Evolutionary conservation across 1,139 yeast species (phyloP), one percentile per base, ranked within the genome.

Genomic region (Ashbya aceris): DNA sequence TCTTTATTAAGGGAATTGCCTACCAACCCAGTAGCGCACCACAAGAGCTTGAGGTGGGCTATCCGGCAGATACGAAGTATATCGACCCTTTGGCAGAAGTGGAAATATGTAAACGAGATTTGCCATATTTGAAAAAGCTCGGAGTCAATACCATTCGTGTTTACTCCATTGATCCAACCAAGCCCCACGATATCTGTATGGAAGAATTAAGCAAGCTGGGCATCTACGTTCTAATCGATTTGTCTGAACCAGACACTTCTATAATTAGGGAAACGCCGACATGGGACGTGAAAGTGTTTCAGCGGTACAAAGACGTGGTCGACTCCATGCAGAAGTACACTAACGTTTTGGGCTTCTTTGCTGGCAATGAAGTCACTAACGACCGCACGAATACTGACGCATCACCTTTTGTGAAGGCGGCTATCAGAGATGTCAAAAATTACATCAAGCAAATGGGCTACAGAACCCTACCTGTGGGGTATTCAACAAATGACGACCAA

Each of bases 291-390:
- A 74, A 76, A 40, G 72, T 86, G 39, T 83, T 78, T 66, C 73
- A 78, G 53, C 71, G 84, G 56, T 80, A 79, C 64, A 73, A 80
- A 43, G 60, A 64, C 6, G 83, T 77, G 1, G 67, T 77, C 40
- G 79, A 76, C 51, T 49, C 71, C 1, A 65, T 77, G 69, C 67
- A 66, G 30, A 56, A 62, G 31, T 77, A 74, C 52, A 54, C 66
- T 23, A 77, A 77, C 51, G 50, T 73, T 2, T 58, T 77, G 44
- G 83, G 83, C 0, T 74, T 74, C 52, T 69, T 77, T 55, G 81
- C 79, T 1, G 83, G 82, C 0, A 76, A 77, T 54, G 82, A 77
- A 58, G 82, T 77, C 9, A 67, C 79, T 9, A 74, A 72, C 50
- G 71, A 74, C 33, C 62, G 55, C 30, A 60, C 64, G 2, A 76